These are phyloP conservation scores for Xylaria curta DNA, from an alignment of 495 filamentous ascomycete species.

Conservation along the genomic window DNA sequence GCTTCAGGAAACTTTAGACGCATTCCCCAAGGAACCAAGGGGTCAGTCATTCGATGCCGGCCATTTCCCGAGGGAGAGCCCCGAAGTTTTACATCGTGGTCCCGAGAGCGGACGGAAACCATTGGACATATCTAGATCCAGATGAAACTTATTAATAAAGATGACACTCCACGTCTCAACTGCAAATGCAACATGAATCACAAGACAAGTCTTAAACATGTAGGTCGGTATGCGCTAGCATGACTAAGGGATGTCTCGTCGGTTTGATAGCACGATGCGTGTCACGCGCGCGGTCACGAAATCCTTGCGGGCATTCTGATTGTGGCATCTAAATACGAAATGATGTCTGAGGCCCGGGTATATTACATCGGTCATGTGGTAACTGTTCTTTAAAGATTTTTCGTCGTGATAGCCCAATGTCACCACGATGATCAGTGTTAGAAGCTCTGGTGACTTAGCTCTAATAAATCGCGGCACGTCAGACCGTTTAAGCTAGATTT, in stretches of 20 bases:
- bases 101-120: background rate
- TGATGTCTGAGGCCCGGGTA: background rate
- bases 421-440: background rate
- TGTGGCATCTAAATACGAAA: background rate
- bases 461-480: background rate
- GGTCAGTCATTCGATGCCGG: background rate
- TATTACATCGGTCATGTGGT: background rate
- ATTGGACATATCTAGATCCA: background rate
- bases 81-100: background rate
- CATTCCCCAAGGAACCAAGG: background rate
- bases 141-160: constrained; percentile 7
- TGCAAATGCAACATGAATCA: background rate
- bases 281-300: background rate
- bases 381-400: background rate
- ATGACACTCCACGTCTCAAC: background rate
- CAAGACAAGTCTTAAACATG: background rate
- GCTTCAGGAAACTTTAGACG: background rate
- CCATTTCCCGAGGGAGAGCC: background rate
- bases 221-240: background rate
- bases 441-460: background rate
- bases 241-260: background rate
- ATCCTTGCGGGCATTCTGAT: background rate
- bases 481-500: background rate
- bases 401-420: background rate
- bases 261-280: background rate